phyloP scores from a whole-genome alignment of 1,284 basidiomycete genomes.

The Apiotrichum domesticum region DNA sequence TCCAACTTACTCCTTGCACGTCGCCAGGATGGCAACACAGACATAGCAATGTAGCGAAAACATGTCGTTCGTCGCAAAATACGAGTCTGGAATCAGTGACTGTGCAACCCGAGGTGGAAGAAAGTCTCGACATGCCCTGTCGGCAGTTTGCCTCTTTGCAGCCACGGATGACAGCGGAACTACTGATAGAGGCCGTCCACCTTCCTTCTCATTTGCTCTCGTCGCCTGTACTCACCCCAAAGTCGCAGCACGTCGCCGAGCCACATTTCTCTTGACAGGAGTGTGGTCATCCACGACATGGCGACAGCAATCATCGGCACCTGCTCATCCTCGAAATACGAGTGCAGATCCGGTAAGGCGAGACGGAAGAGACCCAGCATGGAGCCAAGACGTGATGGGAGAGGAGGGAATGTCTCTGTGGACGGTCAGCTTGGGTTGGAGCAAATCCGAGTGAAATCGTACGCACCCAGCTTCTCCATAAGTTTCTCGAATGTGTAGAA shows the following conservation, averaged over 20 bases:
- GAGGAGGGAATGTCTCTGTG: slow-evolving; percentile 33
- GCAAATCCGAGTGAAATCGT: no score
- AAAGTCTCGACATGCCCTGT: neutral
- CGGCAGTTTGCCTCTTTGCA: no score
- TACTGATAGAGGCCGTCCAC: no score
- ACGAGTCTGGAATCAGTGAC: slow-evolving; percentile 30
- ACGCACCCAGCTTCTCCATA: slow-evolving; percentile 37
- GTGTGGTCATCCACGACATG: slow-evolving; percentile 40
- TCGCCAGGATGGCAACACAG: slow-evolving; percentile 41
- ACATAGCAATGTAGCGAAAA: slow-evolving; percentile 45
- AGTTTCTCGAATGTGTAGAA: slow-evolving; percentile 38
- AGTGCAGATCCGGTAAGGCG: slow-evolving; percentile 39
- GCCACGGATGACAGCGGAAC: no score
- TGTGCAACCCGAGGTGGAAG: neutral
- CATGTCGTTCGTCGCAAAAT: slow-evolving; percentile 42
- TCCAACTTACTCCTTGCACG: slow-evolving; percentile 41
- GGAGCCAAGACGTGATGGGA: slow-evolving; percentile 36
- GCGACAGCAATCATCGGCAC: slow-evolving; percentile 40
- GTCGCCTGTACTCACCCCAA: slow-evolving; percentile 33
- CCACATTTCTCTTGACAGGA: slow-evolving; percentile 44
- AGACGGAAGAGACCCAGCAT: slow-evolving; percentile 40
- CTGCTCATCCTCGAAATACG: slow-evolving; percentile 46
- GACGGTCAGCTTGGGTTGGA: neutral
- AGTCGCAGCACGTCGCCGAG: slow-evolving; percentile 40
- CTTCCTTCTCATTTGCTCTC: no score